Conservation (phyloP, 345 rosid genomes). For the Fremontodendron californicum region DNA sequence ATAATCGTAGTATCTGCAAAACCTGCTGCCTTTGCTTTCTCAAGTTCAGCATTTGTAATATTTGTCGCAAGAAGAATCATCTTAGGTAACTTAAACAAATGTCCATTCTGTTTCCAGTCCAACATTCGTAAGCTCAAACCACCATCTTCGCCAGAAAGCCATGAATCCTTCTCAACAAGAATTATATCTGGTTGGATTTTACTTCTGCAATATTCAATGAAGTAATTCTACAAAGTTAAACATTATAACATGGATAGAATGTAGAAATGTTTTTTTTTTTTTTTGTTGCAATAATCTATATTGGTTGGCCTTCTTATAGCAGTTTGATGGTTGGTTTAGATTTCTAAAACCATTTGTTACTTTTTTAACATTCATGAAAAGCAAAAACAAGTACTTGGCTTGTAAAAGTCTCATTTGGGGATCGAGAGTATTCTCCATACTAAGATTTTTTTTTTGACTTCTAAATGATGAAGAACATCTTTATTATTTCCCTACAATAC, state of each 20-base stretch:
- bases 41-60: slow-evolving; percentile 53
- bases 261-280: not conserved
- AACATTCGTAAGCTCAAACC: slow-evolving; percentile 26
- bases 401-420: not conserved
- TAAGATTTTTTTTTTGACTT: no score
- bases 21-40: slow-evolving; percentile 75
- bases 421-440: no score
- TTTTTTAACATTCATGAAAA: not conserved
- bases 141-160: slow-evolving; percentile 58
- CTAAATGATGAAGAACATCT: not conserved
- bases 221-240: slow-evolving; percentile 2
- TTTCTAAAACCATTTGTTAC: not conserved
- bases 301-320: not conserved
- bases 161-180: slow-evolving; percentile 85
- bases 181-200: slow-evolving; percentile 55
- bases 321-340: not conserved
- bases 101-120: slow-evolving; percentile 54
- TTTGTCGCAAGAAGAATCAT: slow-evolving; percentile 79
- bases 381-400: not conserved
- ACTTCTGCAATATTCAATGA: slow-evolving; percentile 29
- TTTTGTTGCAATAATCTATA: not conserved
- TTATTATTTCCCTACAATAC: not conserved
- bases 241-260: not conserved
- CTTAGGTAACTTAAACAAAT: slow-evolving; percentile 46
- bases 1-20: slow-evolving; percentile 83